phyloP scores from a whole-genome alignment of 441 rosid species.

The Arabidopsis hybrid region DNA sequence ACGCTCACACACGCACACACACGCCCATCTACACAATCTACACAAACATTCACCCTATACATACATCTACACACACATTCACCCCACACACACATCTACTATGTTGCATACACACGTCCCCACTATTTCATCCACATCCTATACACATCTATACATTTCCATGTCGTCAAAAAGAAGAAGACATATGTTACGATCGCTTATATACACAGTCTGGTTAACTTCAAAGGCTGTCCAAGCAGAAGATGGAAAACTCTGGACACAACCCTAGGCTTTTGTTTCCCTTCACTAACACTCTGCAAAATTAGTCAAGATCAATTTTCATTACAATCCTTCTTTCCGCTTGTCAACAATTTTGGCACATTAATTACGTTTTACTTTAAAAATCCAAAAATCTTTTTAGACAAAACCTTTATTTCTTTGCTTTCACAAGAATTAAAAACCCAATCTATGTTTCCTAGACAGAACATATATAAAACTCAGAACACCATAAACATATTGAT shows the following conservation, averaged over 20 bases:
- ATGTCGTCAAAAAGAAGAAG: not conserved
- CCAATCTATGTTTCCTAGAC: not conserved
- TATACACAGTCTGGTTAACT: not conserved
- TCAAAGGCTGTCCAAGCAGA: not conserved
- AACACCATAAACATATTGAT: not conserved
- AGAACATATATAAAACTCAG: not conserved
- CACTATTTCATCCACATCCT: too few relatives aligned
- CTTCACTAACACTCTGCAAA: conserved; percentile 1
- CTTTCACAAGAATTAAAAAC: not conserved
- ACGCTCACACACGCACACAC: not conserved
- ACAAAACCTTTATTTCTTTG: not conserved
- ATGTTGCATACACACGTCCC: too few relatives aligned
- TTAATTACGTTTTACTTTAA: not conserved
- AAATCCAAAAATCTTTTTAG: not conserved
- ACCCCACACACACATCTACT: not conserved
- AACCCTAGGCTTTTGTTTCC: not conserved
- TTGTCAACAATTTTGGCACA: not conserved
- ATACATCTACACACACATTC: not conserved
- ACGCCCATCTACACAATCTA: not conserved
- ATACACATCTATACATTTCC: not conserved
- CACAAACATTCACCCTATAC: not conserved
- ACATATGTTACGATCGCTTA: not conserved
- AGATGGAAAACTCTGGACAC: not conserved
- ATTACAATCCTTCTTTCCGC: not conserved
- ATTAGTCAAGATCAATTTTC: not conserved